These are phyloP conservation scores for Noccaea caerulescens DNA, from an alignment of 345 rosid genomes.

Conservation along the genomic window DNA sequence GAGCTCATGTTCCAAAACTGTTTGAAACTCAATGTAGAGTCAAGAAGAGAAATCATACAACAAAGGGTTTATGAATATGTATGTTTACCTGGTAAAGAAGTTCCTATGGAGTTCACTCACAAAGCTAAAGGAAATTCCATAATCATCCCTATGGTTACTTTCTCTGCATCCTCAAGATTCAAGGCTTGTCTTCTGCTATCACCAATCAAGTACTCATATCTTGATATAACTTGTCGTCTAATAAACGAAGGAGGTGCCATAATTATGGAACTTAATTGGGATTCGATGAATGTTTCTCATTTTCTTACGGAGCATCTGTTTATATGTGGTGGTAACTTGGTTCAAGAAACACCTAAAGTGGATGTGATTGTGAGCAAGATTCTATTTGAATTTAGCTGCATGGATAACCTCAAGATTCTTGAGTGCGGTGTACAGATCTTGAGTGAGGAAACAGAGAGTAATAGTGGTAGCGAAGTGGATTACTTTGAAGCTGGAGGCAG, in stretches of 20 bases:
- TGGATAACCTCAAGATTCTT: background rate
- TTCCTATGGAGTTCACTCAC: no score
- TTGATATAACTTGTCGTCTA: slow-evolving; percentile 4
- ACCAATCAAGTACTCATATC: background rate
- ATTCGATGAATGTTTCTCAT: slow-evolving; percentile 6
- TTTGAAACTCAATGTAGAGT: no score
- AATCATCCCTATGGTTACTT: background rate
- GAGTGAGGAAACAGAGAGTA: background rate
- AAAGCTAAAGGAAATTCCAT: no score
- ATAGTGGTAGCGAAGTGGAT: background rate
- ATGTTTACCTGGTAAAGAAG: no score
- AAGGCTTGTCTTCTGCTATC: background rate
- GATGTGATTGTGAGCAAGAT: background rate
- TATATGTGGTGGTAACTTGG: slow-evolving; percentile 18
- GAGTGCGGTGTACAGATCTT: slow-evolving; percentile 14
- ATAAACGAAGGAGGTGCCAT: background rate
- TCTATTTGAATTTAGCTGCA: background rate
- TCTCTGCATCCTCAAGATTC: background rate
- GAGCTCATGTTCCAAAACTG: no score
- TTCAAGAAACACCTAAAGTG: background rate
- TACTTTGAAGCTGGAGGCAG: background rate
- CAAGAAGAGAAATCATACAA: no score
- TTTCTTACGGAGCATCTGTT: slow-evolving; percentile 5
- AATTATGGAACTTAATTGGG: background rate
- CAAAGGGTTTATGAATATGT: no score